These are phyloP conservation scores for Vigna angularis DNA, from an alignment of 306 rosid genomes.

Conservation along the genomic window DNA sequence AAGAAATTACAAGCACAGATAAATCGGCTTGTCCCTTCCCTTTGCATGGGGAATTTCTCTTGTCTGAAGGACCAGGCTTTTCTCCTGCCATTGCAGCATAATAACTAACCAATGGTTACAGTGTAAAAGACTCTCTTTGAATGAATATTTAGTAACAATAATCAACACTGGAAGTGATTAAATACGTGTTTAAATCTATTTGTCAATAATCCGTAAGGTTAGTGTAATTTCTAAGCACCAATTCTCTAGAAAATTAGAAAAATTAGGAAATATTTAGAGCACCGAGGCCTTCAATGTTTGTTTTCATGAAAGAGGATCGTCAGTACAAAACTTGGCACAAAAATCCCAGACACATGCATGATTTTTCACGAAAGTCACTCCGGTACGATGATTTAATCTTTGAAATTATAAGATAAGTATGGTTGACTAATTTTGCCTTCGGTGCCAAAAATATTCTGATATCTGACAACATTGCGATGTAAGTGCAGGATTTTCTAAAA, in stretches of 20 bases:
- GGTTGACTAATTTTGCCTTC: not conserved
- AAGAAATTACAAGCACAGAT: too few relatives aligned
- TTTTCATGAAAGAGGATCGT: not conserved
- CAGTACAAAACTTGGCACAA: not conserved
- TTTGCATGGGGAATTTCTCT: too few relatives aligned
- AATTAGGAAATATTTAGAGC: not conserved
- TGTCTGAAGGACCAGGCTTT: too few relatives aligned
- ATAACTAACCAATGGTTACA: too few relatives aligned
- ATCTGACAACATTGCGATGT: too few relatives aligned
- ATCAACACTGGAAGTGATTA: not conserved
- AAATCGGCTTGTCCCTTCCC: too few relatives aligned
- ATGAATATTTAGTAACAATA: not conserved
- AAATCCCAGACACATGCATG: not conserved
- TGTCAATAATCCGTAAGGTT: not conserved
- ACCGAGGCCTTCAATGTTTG: not conserved
- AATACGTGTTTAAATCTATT: not conserved
- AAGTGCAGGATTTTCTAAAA: too few relatives aligned
- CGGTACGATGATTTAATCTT: too few relatives aligned
- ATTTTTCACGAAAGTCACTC: not conserved
- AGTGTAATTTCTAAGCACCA: not conserved
- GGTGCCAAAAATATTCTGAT: too few relatives aligned
- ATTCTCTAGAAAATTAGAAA: not conserved
- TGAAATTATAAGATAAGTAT: too few relatives aligned
- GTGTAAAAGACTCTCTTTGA: too few relatives aligned
- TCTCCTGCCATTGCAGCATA: not conserved